Evolutionary conservation across 371 early-diverging fungal genomes (phyloP).

Genomic region (Mucor piriformis): DNA sequence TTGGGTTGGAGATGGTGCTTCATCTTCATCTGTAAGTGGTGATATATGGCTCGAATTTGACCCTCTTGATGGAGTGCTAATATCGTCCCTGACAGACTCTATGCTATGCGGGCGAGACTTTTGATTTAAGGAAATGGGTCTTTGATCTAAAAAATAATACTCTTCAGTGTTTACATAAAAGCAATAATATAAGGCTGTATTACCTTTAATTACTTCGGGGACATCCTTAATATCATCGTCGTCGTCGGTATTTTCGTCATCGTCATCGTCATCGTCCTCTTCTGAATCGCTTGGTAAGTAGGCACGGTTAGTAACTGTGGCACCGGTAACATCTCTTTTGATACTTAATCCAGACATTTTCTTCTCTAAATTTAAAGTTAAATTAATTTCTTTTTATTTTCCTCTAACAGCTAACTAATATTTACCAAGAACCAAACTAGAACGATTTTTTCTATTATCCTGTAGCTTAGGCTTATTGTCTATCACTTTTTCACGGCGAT

Average conservation of each 20-base stretch:
- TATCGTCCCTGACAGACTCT: not conserved
- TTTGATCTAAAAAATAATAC: not conserved
- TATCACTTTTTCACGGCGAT: not conserved
- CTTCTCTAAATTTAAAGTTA: not conserved
- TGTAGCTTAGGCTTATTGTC: not conserved
- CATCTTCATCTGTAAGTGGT: constrained; percentile 11
- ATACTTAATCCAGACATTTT: not conserved
- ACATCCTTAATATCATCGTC: not conserved
- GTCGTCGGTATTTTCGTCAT: not conserved
- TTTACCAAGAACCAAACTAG: not conserved
- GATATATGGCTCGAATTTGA: constrained; percentile 3
- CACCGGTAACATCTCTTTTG: not conserved
- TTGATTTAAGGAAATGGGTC: not conserved
- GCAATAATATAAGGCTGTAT: not conserved
- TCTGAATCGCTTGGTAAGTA: constrained; percentile 19
- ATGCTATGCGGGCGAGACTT: not conserved
- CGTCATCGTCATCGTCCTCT: constrained; percentile 4
- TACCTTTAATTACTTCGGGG: not conserved
- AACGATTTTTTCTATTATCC: not conserved
- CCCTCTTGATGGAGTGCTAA: constrained; percentile 8
- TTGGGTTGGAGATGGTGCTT: not conserved
- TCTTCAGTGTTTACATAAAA: not conserved
- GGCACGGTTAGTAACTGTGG: not conserved
- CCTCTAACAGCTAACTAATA: not conserved
- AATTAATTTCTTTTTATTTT: not conserved